Evolutionary conservation across 345 rosid species (phyloP), one percentile per base, ranked within the genome.

Genomic region (Camelina hispida): DNA sequence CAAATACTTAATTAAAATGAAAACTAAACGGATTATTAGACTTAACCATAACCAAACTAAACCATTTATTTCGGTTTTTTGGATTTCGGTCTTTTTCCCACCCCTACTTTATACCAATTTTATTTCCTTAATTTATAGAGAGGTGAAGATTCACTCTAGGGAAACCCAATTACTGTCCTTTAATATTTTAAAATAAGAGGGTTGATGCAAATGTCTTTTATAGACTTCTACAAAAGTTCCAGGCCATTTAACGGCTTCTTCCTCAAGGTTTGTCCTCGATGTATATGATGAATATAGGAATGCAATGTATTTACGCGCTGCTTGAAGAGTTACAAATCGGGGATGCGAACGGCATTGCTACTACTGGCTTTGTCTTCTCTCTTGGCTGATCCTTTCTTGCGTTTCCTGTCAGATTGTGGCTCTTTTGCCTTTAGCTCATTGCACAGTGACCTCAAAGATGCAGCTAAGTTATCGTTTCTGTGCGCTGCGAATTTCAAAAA

Each of bases 341-440:
- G 57, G 58, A 78, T 56, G 43, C 72, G 81, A 52, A 80, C 79
- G 1, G 46, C 68, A 66, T 78, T 72, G 51, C 80, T 77, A 63
- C 78, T 54, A 60, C 77, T 66, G 14, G 84, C 66, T 68, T 76
- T 66, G 76, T 71, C 85, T 9, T 83, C 90, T 47, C 83, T 89
- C 71, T 78, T 88, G 43, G 70, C 81, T 20, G 90, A 56, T 55
- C 71, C 70, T 80, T 85, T 91, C 84, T 85, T 88, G 44, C 94
- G 75, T 82, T 90, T 90, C 85, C 86, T 89, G 56, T 88, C 91
- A 40, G 89, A 83, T 25, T 74, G 87, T 54, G 90, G 92, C 69
- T 85, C 97, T 73, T 87, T 90, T 48, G 83, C 89, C 81, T 85
- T 92, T 71, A 92, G 75, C 30, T 81, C 93, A 42, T 84, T 79